Evolutionary conservation across 1,139 yeast species (phyloP), one percentile per base, ranked within the genome.

Genomic region (Yamadazyma kanchanaburiensis): DNA sequence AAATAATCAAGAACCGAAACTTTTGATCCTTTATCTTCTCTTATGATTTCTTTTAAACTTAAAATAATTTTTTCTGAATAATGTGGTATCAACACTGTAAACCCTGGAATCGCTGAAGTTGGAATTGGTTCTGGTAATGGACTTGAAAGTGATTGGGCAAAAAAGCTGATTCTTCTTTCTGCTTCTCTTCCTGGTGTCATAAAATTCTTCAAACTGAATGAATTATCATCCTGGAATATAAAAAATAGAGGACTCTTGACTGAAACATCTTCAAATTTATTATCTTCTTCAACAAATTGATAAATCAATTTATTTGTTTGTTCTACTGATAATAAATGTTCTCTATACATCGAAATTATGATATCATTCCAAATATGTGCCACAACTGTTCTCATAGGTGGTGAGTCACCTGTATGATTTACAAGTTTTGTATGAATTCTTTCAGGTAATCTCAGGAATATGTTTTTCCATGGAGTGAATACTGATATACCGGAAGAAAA

Each of bases 61-160:
- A 85, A 51, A 5, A 84, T 52, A 15, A 87, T 81, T 49, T 80
- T 84, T 48, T 87, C 96, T 0, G 80, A 68, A 48, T 80, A 87
- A 51, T 87, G 96, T 0, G 96, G 95, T n/a, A 86, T 64, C 27
- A 87, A 56, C 0, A 87, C 95, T 0, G 95, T 82, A 43, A 87
- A 86, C 0, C 81, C 53, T 0, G 96, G 95, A 78, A 85, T 77
- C n/a, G 82, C 66, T 32, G 77, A 77, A 2, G 81, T 75, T 0
- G 89, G 78, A 10, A 70, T 58, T 0, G 94, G 83, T 35, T 80
- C 89, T 0, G 86, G 81, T 26, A 87, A 68, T 0, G 91, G 81
- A 0, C 88, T 80, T 0, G 94, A 76, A 27, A 87, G 54, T 0
- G 95, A 84, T 49, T 86, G 95, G 0, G 96, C 95, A 67, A 87